phyloP scores from a whole-genome alignment of 2,329 filamentous ascomycete species.

The Microsporum audouinii region DNA sequence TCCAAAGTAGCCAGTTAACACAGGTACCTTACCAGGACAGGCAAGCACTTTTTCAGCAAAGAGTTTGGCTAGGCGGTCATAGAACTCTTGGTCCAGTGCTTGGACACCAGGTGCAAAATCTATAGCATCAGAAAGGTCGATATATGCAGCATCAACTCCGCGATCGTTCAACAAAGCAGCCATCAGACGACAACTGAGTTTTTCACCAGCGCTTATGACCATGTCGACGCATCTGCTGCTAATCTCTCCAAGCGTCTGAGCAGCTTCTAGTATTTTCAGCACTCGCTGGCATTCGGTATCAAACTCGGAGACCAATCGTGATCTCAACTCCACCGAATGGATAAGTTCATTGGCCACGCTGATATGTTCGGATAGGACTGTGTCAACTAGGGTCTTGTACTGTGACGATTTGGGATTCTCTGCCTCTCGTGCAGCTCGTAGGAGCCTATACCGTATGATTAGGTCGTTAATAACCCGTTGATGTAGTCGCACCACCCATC shows the following conservation, averaged over 20 bases:
- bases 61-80: constrained; percentile 50
- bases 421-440: constrained; percentile 41
- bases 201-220: constrained; percentile 91
- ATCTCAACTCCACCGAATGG: constrained; percentile 44
- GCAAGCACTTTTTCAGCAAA: constrained; percentile 54
- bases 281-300: constrained; percentile 70
- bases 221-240: constrained; percentile 71
- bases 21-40: constrained; percentile 58
- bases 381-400: constrained; percentile 64
- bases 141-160: constrained; percentile 74
- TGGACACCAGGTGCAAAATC: constrained; percentile 47
- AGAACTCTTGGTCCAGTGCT: constrained; percentile 57
- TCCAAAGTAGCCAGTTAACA: constrained; percentile 90
- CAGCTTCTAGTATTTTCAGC: constrained; percentile 58
- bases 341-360: constrained; percentile 56
- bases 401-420: constrained; percentile 40
- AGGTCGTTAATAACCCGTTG: not conserved
- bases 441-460: constrained; percentile 23
- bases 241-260: constrained; percentile 54
- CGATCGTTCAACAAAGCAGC: constrained; percentile 68
- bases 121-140: constrained; percentile 76
- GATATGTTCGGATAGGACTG: constrained; percentile 73
- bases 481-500: not conserved
- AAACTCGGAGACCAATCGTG: constrained; percentile 54
- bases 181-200: constrained; percentile 88